These are phyloP conservation scores for Penicillium silybi DNA, from an alignment of 495 filamentous ascomycete genomes.

Conservation along the genomic window DNA sequence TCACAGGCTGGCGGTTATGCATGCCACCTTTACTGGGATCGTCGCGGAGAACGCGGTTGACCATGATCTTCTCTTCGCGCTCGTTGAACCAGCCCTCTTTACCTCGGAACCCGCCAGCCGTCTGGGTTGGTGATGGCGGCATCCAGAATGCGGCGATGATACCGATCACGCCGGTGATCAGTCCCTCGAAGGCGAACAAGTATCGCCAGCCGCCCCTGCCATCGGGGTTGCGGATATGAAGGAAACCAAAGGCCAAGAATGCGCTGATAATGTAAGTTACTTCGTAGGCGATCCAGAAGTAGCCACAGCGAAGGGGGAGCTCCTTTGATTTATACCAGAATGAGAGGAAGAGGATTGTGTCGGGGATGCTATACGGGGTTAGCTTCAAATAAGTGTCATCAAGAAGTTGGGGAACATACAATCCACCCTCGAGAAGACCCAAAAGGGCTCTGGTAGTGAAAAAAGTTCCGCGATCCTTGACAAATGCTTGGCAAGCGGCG, in stretches of 20 bases:
- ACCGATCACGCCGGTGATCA: constrained; percentile 59
- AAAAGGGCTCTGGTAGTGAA: constrained; percentile 61
- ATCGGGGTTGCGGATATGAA: constrained; percentile 58
- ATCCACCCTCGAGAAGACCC: constrained; percentile 73
- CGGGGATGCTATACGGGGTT: constrained; percentile 32
- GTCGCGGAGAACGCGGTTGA: constrained; percentile 68
- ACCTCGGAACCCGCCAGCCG: constrained; percentile 61
- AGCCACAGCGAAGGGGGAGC: constrained; percentile 60
- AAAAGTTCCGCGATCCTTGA: constrained; percentile 59
- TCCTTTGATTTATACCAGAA: constrained; percentile 74
- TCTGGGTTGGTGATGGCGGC: constrained; percentile 69
- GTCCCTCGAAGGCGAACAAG: constrained; percentile 56
- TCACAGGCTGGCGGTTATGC: constrained; percentile 57
- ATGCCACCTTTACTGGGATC: constrained; percentile 68
- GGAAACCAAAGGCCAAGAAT: constrained; percentile 67
- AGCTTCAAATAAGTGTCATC: neutral
- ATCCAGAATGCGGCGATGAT: constrained; percentile 63
- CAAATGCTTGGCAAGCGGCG: constrained; percentile 61
- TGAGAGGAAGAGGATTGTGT: constrained; percentile 62
- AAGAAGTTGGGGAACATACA: constrained; percentile 40
- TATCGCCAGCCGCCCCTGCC: constrained; percentile 69
- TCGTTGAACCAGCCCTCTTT: constrained; percentile 68
- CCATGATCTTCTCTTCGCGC: constrained; percentile 56
- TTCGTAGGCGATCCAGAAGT: constrained; percentile 70
- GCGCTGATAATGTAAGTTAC: constrained; percentile 61